Conservation (phyloP, 1,284 basidiomycete genomes). For the Cutaneotrichosporon cutaneum region DNA sequence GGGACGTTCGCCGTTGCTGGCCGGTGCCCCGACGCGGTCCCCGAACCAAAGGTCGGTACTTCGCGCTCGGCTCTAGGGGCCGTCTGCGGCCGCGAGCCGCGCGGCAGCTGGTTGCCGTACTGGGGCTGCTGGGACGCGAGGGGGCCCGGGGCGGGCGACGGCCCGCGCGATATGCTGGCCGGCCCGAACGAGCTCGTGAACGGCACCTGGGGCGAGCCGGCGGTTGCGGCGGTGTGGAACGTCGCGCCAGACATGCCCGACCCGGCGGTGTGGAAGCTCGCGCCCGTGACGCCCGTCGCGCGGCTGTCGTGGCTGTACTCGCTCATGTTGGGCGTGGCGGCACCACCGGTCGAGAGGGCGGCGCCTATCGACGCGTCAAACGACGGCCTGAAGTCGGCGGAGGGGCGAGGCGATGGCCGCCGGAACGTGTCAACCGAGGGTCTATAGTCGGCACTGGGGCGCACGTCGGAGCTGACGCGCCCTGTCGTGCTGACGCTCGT, state of each 20-base stretch:
- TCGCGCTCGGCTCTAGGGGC: background rate
- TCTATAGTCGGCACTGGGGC: slow-evolving; percentile 2
- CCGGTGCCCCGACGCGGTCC: background rate
- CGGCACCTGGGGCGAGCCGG: background rate
- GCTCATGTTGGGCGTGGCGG: slow-evolving; percentile 9
- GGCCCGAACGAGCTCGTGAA: background rate
- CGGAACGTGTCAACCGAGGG: slow-evolving; percentile 11
- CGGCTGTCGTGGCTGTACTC: slow-evolving; percentile 11
- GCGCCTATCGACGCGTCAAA: background rate
- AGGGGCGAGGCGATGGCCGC: slow-evolving; percentile 1
- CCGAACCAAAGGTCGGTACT: background rate
- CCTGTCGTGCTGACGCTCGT: slow-evolving; percentile 24
- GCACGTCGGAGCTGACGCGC: slow-evolving; percentile 7
- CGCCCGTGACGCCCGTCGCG: background rate
- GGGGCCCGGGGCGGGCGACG: background rate
- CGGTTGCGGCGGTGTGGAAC: background rate
- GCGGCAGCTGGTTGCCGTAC: background rate
- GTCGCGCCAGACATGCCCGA: background rate
- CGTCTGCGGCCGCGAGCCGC: background rate
- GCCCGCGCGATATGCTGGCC: background rate
- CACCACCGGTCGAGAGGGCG: background rate
- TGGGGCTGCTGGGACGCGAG: background rate
- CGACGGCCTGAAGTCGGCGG: slow-evolving; percentile 8
- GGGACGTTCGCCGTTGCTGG: background rate
- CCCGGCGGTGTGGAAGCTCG: slow-evolving; percentile 8